These are phyloP conservation scores for Xerophyta viscosa DNA, from an alignment of 106 monocot genomes.

Conservation along the genomic window DNA sequence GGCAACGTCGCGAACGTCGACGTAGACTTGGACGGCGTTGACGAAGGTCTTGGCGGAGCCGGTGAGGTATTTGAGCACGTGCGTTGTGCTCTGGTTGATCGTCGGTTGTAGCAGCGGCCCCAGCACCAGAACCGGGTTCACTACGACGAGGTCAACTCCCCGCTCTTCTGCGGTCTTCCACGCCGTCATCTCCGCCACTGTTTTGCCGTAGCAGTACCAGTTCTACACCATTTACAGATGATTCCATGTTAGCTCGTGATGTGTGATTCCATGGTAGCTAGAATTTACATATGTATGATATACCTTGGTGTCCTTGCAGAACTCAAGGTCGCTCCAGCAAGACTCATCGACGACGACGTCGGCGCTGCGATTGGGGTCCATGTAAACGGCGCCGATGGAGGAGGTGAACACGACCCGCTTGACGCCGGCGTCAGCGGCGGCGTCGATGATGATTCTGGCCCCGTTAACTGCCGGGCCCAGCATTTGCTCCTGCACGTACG, in stretches of 20 bases:
- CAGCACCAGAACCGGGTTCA: slow-evolving; percentile 26
- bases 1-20: slow-evolving; percentile 48
- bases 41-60: slow-evolving; percentile 24
- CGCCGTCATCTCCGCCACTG: slow-evolving; percentile 27
- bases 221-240: too few species aligned
- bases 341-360: slow-evolving; percentile 31
- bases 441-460: slow-evolving; percentile 25
- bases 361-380: slow-evolving; percentile 33
- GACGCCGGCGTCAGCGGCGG: slow-evolving; percentile 21
- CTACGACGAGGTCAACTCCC: slow-evolving; percentile 23
- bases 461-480: slow-evolving; percentile 30
- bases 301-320: slow-evolving; percentile 43
- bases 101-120: slow-evolving; percentile 34
- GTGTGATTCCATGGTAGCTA: too few species aligned
- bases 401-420: slow-evolving; percentile 45
- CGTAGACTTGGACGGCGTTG: slow-evolving; percentile 34
- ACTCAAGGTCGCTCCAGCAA: slow-evolving; percentile 47
- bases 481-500: slow-evolving; percentile 28
- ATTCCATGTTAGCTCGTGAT: too few species aligned
- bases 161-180: slow-evolving; percentile 17
- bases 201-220: slow-evolving; percentile 43
- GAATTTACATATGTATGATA: too few species aligned
- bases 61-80: slow-evolving; percentile 29
- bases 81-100: slow-evolving; percentile 19
- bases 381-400: slow-evolving; percentile 40